phyloP scores from a whole-genome alignment of 768 basidiomycete species.

The Tulasnella sp. region DNA sequence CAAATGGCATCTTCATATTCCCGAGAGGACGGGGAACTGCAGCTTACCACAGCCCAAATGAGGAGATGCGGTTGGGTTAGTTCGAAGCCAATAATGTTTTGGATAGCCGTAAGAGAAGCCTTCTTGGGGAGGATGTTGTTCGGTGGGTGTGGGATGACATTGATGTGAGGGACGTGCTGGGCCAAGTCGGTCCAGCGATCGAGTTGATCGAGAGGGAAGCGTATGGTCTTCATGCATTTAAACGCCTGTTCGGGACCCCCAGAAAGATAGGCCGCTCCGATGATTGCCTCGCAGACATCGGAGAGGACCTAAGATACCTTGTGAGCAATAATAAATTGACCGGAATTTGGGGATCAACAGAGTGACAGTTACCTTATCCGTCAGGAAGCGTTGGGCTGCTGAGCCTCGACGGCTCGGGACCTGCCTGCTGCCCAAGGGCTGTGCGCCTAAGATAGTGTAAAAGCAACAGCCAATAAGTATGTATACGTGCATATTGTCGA shows the following conservation, averaged over 20 bases:
- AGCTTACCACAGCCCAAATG: conserved; percentile 56
- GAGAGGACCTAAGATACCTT: conserved; percentile 71
- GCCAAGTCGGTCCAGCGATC: conserved; percentile 64
- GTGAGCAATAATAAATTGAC: too few relatives aligned
- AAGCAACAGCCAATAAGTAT: too few relatives aligned
- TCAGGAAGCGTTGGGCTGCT: too few relatives aligned
- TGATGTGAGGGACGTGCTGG: neutral
- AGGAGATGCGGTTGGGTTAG: conserved; percentile 54
- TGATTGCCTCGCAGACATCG: conserved; percentile 75
- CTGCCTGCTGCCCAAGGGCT: too few relatives aligned
- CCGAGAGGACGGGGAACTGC: too few relatives aligned
- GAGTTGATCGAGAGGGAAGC: conserved; percentile 51
- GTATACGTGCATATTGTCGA: too few relatives aligned
- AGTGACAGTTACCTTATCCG: neutral
- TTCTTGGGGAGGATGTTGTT: conserved; percentile 16
- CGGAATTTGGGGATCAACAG: too few relatives aligned
- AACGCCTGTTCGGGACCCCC: conserved; percentile 60
- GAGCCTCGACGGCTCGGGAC: too few relatives aligned
- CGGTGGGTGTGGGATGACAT: neutral
- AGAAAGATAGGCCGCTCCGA: conserved; percentile 69
- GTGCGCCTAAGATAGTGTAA: too few relatives aligned
- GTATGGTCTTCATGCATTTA: conserved; percentile 49
- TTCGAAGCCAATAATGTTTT: conserved; percentile 50
- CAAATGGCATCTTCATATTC: too few relatives aligned
- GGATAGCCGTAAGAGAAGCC: conserved; percentile 39